These are phyloP conservation scores for Suhomyces bokatorum DNA, from an alignment of 1,139 yeast species.

Conservation along the genomic window DNA sequence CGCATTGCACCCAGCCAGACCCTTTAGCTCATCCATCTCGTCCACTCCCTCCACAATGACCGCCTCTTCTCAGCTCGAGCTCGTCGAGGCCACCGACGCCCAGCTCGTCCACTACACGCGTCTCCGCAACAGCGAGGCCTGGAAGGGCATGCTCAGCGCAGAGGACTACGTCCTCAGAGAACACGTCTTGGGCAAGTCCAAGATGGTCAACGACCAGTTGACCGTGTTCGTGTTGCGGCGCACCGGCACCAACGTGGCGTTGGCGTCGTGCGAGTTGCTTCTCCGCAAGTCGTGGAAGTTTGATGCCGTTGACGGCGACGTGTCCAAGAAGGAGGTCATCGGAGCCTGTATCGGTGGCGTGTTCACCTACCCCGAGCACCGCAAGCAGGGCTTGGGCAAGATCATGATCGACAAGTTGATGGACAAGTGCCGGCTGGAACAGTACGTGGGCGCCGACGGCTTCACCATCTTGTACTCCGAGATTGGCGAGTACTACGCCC, in stretches of 20 bases:
- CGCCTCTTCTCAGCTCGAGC: slow-evolving; percentile 12
- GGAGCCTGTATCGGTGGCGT: slow-evolving; percentile 28
- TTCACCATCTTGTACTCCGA: slow-evolving; percentile 65
- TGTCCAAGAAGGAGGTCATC: slow-evolving; percentile 20
- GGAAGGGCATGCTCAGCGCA: slow-evolving; percentile 51
- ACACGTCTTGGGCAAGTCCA: slow-evolving; percentile 39
- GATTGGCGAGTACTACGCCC: slow-evolving; percentile 64
- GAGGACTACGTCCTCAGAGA: slow-evolving; percentile 57
- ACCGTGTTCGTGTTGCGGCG: slow-evolving; percentile 32
- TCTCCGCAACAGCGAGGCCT: slow-evolving; percentile 46
- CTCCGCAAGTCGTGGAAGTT: slow-evolving; percentile 34
- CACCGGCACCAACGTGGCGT: slow-evolving; percentile 21
- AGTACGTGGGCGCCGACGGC: slow-evolving; percentile 37
- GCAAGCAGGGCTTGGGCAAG: slow-evolving; percentile 68
- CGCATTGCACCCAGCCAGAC: not conserved
- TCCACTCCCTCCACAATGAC: slow-evolving; percentile 2
- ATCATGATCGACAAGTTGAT: slow-evolving; percentile 55
- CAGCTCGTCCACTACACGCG: slow-evolving; percentile 51
- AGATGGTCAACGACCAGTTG: slow-evolving; percentile 29
- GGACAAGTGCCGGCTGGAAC: slow-evolving; percentile 22
- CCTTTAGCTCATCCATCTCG: too few species aligned
- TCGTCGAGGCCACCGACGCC: slow-evolving; percentile 15
- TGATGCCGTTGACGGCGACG: slow-evolving; percentile 20
- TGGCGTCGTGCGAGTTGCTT: slow-evolving; percentile 42
- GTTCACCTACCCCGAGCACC: slow-evolving; percentile 53